These are phyloP conservation scores for Melocanna baccifera DNA, from an alignment of 176 grass and related monocot genomes.

Conservation along the genomic window DNA sequence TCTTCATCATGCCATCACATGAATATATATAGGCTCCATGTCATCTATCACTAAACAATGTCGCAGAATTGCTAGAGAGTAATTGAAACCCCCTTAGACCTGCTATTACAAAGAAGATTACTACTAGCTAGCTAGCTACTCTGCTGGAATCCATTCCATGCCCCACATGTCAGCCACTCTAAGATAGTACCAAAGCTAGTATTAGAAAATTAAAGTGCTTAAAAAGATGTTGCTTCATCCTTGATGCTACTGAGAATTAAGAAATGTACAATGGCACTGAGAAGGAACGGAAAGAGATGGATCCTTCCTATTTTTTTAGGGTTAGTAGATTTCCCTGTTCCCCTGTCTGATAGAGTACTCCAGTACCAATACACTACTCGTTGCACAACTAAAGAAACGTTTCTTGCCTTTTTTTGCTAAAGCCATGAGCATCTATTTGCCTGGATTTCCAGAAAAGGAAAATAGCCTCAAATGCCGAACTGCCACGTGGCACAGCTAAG, in stretches of 20 bases:
- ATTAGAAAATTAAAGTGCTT: neutral
- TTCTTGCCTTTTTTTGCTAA: neutral
- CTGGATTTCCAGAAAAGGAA: neutral
- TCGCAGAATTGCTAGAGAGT: neutral
- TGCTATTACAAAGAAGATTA: neutral
- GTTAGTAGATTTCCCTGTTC: neutral
- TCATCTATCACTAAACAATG: neutral
- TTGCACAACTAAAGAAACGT: neutral
- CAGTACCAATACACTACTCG: neutral
- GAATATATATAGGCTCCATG: neutral
- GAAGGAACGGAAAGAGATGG: neutral
- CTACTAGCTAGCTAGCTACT: neutral
- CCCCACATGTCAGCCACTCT: neutral
- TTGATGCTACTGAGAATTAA: neutral
- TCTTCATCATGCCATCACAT: conserved; percentile 22
- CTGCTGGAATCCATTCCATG: neutral
- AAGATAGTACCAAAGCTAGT: neutral
- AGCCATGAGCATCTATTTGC: neutral
- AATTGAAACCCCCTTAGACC: neutral
- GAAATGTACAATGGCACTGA: too few relatives aligned
- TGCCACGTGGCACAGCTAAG: neutral
- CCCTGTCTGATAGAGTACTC: too few relatives aligned
- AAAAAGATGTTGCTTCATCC: neutral
- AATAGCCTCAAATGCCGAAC: neutral
- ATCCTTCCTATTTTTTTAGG: neutral